Conservation (phyloP, 2,329 filamentous ascomycete species). For the Colletotrichum karsti region DNA sequence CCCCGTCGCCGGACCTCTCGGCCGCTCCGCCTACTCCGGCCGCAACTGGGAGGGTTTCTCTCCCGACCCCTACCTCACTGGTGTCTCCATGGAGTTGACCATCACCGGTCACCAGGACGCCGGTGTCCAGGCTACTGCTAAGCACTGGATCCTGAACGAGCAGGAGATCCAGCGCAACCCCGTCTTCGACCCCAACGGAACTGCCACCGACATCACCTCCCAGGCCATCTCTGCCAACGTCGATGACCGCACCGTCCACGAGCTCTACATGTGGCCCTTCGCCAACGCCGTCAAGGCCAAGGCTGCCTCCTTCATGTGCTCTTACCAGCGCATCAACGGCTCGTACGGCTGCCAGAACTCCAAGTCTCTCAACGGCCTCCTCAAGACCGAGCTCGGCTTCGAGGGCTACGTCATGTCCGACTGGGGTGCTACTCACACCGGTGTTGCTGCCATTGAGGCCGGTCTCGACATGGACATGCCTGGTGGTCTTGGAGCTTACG, state of each 20-base stretch:
- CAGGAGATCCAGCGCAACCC: slow-evolving; percentile 44
- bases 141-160: slow-evolving; percentile 49
- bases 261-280: slow-evolving; percentile 50
- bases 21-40: slow-evolving; percentile 55
- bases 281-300: slow-evolving; percentile 42
- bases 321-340: slow-evolving; percentile 55
- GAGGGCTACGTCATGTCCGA: slow-evolving; percentile 54
- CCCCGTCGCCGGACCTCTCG: slow-evolving; percentile 52
- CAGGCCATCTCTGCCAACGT: slow-evolving; percentile 53
- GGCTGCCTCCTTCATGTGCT: slow-evolving; percentile 51
- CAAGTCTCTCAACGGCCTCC: slow-evolving; percentile 54
- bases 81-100: slow-evolving; percentile 52
- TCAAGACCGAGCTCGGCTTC: slow-evolving; percentile 60
- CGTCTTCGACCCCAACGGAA: slow-evolving; percentile 34
- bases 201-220: slow-evolving; percentile 32
- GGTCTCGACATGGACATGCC: slow-evolving; percentile 64
- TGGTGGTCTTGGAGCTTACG: slow-evolving; percentile 45
- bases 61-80: slow-evolving; percentile 74
- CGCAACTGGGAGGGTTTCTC: slow-evolving; percentile 73
- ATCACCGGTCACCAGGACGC: slow-evolving; percentile 44
- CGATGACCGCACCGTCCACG: slow-evolving; percentile 68
- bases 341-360: slow-evolving; percentile 60
- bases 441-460: slow-evolving; percentile 50
- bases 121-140: slow-evolving; percentile 47
- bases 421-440: slow-evolving; percentile 49